Evolutionary conservation across 371 early-diverging fungal genomes (phyloP).

Genomic region (Chytridium lagenaria): DNA sequence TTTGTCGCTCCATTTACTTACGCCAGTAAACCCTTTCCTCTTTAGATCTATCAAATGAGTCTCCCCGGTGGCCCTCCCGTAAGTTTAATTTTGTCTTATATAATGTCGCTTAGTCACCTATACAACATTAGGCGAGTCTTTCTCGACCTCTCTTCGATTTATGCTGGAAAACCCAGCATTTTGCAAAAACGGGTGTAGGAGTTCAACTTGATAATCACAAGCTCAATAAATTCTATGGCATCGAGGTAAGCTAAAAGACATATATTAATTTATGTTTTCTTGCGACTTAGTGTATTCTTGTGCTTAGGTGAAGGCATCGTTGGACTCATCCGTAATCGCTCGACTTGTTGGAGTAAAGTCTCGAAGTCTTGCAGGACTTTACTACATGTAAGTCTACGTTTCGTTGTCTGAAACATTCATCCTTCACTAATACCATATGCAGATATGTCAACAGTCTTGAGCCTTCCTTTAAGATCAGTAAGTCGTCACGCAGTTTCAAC

Average conservation of each 20-base stretch:
- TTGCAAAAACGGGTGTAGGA: slow-evolving; percentile 30
- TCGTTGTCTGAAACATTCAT: too few relatives aligned
- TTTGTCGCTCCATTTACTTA: too few relatives aligned
- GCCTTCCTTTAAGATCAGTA: slow-evolving; percentile 15
- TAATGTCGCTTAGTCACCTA: too few relatives aligned
- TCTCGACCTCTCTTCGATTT: neutral
- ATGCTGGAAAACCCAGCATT: slow-evolving; percentile 1
- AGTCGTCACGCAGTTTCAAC: slow-evolving; percentile 3
- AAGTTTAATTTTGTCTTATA: too few relatives aligned
- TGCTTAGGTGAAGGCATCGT: neutral
- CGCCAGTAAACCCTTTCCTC: too few relatives aligned
- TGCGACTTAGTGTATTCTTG: neutral
- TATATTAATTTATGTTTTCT: neutral
- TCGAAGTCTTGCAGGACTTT: slow-evolving; percentile 7
- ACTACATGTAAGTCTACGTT: slow-evolving; percentile 9
- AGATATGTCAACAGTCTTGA: too few relatives aligned
- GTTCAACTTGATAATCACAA: slow-evolving; percentile 11
- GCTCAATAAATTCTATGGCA: neutral
- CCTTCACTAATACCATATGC: too few relatives aligned
- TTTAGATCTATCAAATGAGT: neutral
- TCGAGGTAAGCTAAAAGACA: neutral
- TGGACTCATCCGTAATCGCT: neutral
- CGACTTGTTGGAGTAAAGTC: neutral
- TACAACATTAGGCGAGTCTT: too few relatives aligned
- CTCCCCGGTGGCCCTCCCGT: neutral